phyloP scores from a whole-genome alignment of 352 stramenopile species.

The Pythium apleroticum region DNA sequence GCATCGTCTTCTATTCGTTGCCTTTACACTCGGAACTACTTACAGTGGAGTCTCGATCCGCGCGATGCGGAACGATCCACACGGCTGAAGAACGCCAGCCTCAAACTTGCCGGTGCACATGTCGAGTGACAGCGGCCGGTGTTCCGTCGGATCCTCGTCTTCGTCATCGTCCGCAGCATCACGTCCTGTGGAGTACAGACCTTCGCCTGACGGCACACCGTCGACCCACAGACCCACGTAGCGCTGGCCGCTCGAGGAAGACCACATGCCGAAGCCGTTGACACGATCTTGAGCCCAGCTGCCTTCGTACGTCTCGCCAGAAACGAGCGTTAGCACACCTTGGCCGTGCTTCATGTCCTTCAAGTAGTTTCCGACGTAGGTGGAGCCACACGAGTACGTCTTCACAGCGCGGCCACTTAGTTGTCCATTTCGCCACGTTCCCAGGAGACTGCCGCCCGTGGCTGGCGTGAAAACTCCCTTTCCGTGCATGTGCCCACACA shows the following conservation, averaged over 20 bases:
- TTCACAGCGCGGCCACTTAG: conserved; percentile 51
- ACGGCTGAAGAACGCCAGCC: conserved; percentile 41
- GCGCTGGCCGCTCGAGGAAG: conserved; percentile 35
- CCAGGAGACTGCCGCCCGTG: conserved; percentile 39
- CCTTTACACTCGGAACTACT: neutral
- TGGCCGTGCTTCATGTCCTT: conserved; percentile 46
- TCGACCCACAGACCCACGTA: conserved; percentile 62
- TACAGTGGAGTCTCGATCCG: conserved; percentile 30
- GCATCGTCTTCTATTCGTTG: conserved; percentile 14
- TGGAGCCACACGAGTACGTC: conserved; percentile 52
- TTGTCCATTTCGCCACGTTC: conserved; percentile 45
- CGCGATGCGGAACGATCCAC: conserved; percentile 48
- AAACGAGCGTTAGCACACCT: conserved; percentile 54
- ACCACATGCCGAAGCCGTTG: conserved; percentile 69
- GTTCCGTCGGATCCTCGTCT: conserved; percentile 22
- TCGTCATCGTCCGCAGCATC: conserved; percentile 24
- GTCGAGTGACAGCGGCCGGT: neutral
- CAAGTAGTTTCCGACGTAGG: conserved; percentile 57
- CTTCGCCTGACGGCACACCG: conserved; percentile 50
- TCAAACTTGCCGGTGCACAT: conserved; percentile 43
- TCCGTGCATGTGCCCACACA: conserved; percentile 60
- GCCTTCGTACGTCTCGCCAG: conserved; percentile 69
- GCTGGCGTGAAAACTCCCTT: conserved; percentile 48
- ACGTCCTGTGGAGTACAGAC: conserved; percentile 45
- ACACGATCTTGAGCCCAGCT: conserved; percentile 51